phyloP scores from a whole-genome alignment of 305 asterid species.

The Coffea humblotiana region DNA sequence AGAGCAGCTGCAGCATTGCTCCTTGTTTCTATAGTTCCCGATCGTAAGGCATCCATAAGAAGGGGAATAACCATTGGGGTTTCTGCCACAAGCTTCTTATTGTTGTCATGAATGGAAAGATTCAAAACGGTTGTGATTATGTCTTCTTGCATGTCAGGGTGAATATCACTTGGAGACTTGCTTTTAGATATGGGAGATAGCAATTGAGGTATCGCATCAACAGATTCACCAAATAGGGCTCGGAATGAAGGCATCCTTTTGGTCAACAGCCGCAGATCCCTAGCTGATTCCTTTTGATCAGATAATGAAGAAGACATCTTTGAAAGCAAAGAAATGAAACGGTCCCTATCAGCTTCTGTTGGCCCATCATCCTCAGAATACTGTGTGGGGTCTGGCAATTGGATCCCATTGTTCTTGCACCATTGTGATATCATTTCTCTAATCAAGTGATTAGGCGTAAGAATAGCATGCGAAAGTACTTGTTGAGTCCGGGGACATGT shows the following conservation, averaged over 20 bases:
- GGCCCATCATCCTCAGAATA: conserved; percentile 38
- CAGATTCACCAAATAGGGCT: conserved; percentile 46
- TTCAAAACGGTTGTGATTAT: conserved; percentile 47
- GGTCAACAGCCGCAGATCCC: conserved; percentile 42
- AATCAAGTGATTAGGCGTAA: conserved; percentile 46
- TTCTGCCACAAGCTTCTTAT: conserved; percentile 49
- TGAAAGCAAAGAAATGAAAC: conserved; percentile 34
- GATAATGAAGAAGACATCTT: conserved; percentile 37
- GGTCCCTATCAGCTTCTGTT: conserved; percentile 39
- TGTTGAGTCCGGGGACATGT: conserved; percentile 50
- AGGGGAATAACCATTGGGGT: conserved; percentile 42
- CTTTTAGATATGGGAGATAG: conserved; percentile 35
- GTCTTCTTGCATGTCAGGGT: conserved; percentile 45
- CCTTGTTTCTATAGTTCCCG: conserved; percentile 42
- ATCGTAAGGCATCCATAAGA: conserved; percentile 37
- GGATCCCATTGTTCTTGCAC: conserved; percentile 41
- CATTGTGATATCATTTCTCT: conserved; percentile 46
- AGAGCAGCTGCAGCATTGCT: conserved; percentile 57
- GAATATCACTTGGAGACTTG: conserved; percentile 21
- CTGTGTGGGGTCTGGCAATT: conserved; percentile 32
- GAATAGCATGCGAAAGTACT: conserved; percentile 42
- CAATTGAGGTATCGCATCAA: conserved; percentile 41
- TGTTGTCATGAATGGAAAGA: conserved; percentile 47
- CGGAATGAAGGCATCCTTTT: conserved; percentile 47
- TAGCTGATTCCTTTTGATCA: conserved; percentile 46